Base-by-base conservation (phyloP, 495 filamentous ascomycete genomes). In the Lophiostoma macrostomum region DNA sequence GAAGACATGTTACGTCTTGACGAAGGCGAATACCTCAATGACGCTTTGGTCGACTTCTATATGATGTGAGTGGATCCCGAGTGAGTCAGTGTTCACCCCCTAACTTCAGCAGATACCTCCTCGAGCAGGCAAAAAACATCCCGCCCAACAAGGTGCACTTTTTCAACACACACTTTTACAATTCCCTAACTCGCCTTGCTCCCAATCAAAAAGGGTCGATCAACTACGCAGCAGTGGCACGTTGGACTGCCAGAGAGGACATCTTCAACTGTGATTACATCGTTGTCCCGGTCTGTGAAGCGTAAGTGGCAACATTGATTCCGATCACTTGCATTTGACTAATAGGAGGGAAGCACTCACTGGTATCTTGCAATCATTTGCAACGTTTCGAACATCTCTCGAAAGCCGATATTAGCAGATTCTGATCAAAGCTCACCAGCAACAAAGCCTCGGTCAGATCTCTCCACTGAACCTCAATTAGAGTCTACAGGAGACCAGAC, bases 321-420 rank as follows among this genome's bases (percentile, higher is more conserved):
- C 29, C 29, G 29, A 31, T 7, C 29, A n/a, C 7, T 7, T n/a
- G n/a, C 29, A 7, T 31, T n/a, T 7, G 29, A 31, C n/a, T 7
- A 7, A 7, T 31, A 31, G 29, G 7, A n/a, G n/a, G n/a, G n/a
- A n/a, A 61, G 41, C 63, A 71, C 72, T 16, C 93, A 98, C 66
- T 98, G 93, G 93, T 97, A 93, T 70, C 71, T 96, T 62, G 93
- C 90, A 11, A 90, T 98, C 49, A 96, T 97, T 27, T 95, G 88
- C 80, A 96, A 97, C 63, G 76, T 91, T 2, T 74, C 84, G 53
- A 71, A 78, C 48, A 58, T 78, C 71, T 44, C 65, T 19, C 54
- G 56, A n/a, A 53, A 11, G 13, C 40, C 19, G 4, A 27, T 27
- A n/a, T 10, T 55, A 12, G 34, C 42, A 16, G 36, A 32, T 1